Percentiles rank a stretch among this genome's conserved stretches.
Conservation (phyloP, 2,329 filamentous ascomycete species). For the Pestalotiopsis sp. region DNA sequence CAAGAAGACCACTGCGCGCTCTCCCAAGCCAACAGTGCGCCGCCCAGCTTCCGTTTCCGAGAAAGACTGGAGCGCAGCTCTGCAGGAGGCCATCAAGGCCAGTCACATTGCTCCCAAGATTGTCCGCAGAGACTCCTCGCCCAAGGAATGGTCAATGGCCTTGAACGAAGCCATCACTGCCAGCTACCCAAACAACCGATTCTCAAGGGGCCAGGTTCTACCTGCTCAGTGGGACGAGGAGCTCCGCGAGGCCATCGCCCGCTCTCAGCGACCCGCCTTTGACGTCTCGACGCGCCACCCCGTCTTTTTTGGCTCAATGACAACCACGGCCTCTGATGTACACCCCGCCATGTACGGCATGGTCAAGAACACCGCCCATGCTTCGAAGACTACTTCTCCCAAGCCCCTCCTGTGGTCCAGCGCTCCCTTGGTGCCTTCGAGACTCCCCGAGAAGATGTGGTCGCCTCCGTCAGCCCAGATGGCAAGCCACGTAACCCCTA, state of each 20-base stretch:
- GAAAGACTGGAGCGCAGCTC: constrained; percentile 37
- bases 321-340: constrained; percentile 22
- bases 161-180: constrained; percentile 37
- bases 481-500: neutral
- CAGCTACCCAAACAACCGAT: constrained; percentile 28
- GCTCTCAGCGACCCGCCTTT: constrained; percentile 20
- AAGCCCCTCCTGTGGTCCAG: constrained; percentile 22
- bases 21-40: constrained; percentile 26
- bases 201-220: constrained; percentile 23
- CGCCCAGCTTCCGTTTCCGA: constrained; percentile 25
- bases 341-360: constrained; percentile 26
- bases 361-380: neutral
- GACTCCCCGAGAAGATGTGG: constrained; percentile 16
- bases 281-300: constrained; percentile 33
- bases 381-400: neutral
- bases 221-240: constrained; percentile 24
- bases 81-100: constrained; percentile 24
- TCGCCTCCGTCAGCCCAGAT: neutral
- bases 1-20: constrained; percentile 16
- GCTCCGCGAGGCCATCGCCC: constrained; percentile 25
- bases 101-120: constrained; percentile 21
- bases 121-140: constrained; percentile 20
- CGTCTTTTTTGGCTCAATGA: constrained; percentile 32
- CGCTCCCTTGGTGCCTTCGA: neutral
- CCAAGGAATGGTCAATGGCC: constrained; percentile 39